phyloP scores from a whole-genome alignment of 1,284 basidiomycete genomes.

The Earliella scabrosa region DNA sequence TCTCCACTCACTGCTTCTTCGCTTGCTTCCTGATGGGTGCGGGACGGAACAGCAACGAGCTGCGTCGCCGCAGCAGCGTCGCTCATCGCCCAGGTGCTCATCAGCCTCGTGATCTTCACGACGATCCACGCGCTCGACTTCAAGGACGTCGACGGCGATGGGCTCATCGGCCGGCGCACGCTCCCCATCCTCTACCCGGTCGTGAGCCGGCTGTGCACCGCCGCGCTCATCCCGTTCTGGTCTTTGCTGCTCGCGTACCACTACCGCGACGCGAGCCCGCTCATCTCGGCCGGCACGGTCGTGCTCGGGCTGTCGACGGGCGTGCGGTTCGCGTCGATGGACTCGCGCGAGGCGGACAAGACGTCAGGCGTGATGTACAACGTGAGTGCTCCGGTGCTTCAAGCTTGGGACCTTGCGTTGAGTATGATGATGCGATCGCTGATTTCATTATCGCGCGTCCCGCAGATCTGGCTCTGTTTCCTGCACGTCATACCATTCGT shows the following conservation, averaged over 20 bases:
- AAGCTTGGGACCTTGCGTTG: too few relatives aligned
- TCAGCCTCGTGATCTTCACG: conserved; percentile 36
- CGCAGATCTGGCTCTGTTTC: background rate
- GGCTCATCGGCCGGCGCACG: conserved; percentile 39
- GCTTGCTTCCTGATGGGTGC: too few relatives aligned
- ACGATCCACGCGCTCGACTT: conserved; percentile 48
- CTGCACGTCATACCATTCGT: background rate
- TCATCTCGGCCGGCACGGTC: background rate
- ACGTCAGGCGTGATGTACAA: background rate
- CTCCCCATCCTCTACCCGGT: conserved; percentile 41
- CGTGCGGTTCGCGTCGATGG: background rate
- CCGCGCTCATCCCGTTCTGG: background rate
- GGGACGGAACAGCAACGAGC: background rate
- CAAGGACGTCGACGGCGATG: conserved; percentile 43
- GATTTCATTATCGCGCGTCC: background rate
- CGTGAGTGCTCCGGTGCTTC: background rate
- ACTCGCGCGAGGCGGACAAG: background rate
- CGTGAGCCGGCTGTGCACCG: background rate
- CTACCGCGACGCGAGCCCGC: background rate
- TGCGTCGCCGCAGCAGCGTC: conserved; percentile 3
- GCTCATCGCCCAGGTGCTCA: conserved; percentile 30
- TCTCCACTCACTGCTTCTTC: too few relatives aligned
- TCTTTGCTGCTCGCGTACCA: background rate
- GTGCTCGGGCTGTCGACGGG: background rate
- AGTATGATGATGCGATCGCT: too few relatives aligned